Evolutionary conservation across 345 rosid genomes (phyloP), one percentile per base, ranked within the genome.

Genomic region (Eucalyptus rudis): DNA sequence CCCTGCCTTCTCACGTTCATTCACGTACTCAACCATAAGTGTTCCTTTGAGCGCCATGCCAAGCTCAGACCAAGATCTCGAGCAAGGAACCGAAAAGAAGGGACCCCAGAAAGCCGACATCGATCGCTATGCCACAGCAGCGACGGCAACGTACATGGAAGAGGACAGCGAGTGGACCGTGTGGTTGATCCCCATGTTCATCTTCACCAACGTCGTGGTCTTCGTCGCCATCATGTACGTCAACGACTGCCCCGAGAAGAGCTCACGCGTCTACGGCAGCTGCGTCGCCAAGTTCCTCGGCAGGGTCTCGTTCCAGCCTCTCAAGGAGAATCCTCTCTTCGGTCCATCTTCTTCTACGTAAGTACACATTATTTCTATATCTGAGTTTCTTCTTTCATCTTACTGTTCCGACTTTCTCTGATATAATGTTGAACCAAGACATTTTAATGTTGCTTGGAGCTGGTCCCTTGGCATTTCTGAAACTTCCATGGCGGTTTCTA

Each of bases 311-410:
- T 97, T 97, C 89, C 94, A 96, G 92, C 99, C 99, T 36, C 90
- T 93, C 90, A 94, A 89, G 87, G 98, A 95, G 90, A 97, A 97
- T 89, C 99, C 99, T 91, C 95, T 97, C 49, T 93, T 97, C 86
- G 99, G 99, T 52, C 98, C 99, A 13, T 97, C 99, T 90, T 93
- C 99, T 92, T 79, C 91, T 27, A 93, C 98, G 99, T 97, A 90
- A 93, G 96, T 91, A 86, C 25, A 40, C 64, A 58, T 86, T 47
- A 79, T 52, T 86, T 79, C 86, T 68, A 29, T 12, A 45, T 15
- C 27, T 43, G 85, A 25, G 47, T 64, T 86, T 15, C 40, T 62
- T 89, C 64, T 86, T 56, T 31, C 17, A 33, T 68, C 17, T 51
- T 36, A 49, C 54, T 83, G 49, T 54, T 52, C 86, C 24, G 10